Percentiles rank a stretch among this genome's conserved stretches.
These are phyloP conservation scores for Phytophthora colocasiae DNA, from an alignment of 352 stramenopile species.

Conservation along the genomic window DNA sequence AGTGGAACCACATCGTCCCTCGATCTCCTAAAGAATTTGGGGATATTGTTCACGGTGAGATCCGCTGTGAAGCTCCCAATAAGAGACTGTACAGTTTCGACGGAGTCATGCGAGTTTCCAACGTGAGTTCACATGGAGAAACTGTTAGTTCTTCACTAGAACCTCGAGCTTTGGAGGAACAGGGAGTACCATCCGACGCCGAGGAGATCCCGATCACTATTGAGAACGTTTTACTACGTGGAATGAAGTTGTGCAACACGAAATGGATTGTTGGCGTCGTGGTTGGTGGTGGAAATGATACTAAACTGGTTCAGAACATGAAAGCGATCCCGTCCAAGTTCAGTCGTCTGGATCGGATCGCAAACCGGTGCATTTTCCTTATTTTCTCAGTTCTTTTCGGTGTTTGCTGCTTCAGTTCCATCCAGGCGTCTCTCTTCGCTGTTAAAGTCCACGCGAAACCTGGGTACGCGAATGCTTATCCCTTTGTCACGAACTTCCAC, in stretches of 20 bases:
- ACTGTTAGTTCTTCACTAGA: not conserved
- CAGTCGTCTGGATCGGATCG: constrained; percentile 76
- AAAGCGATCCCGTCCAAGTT: constrained; percentile 90
- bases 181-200: constrained; percentile 20
- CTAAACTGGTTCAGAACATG: constrained; percentile 88
- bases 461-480: constrained; percentile 27
- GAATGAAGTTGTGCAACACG: constrained; percentile 88
- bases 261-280: constrained; percentile 84
- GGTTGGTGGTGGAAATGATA: constrained; percentile 80
- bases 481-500: constrained; percentile 44
- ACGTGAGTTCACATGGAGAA: constrained; percentile 29
- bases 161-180: constrained; percentile 5
- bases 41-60: constrained; percentile 55
- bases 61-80: constrained; percentile 82
- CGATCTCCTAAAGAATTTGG: constrained; percentile 57
- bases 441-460: constrained; percentile 39
- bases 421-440: constrained; percentile 61
- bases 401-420: constrained; percentile 72
- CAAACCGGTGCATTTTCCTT: constrained; percentile 86
- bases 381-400: constrained; percentile 83
- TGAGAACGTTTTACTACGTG: constrained; percentile 80
- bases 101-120: constrained; percentile 59
- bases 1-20: constrained; percentile 60
- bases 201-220: constrained; percentile 82
- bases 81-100: constrained; percentile 87